Percentiles rank a stretch among this genome's conserved stretches.
Conservation (phyloP, 2,329 filamentous ascomycete genomes). For the Dothidotthia symphoricarpi region DNA sequence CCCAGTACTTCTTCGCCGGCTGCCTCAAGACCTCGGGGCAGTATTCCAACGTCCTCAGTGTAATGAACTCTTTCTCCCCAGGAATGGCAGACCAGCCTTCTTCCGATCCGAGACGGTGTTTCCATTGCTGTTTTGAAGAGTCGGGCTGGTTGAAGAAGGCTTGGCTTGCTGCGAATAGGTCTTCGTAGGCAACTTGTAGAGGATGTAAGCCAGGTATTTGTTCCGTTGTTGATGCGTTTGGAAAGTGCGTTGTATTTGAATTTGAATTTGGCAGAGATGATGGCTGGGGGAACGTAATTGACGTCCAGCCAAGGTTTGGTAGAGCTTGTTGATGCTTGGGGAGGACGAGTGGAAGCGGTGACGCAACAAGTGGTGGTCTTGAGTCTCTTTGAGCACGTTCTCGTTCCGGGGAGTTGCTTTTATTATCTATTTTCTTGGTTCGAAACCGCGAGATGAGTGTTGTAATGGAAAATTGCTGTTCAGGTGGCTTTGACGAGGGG, state of each 20-base stretch:
- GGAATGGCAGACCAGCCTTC: conserved; percentile 39
- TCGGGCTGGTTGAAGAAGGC: conserved; percentile 32
- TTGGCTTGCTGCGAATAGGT: conserved; percentile 32
- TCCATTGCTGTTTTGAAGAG: conserved; percentile 30
- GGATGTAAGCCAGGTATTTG: conserved; percentile 21
- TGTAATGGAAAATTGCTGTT: conserved; percentile 26
- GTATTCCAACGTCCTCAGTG: conserved; percentile 31
- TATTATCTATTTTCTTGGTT: conserved; percentile 11
- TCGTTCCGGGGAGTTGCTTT: not conserved
- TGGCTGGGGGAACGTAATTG: conserved; percentile 31
- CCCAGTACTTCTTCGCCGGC: conserved; percentile 36
- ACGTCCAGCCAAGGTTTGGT: conserved; percentile 38
- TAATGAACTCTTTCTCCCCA: conserved; percentile 44
- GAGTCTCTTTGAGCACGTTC: conserved; percentile 8
- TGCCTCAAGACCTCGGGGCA: conserved; percentile 33
- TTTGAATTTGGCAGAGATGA: conserved; percentile 1
- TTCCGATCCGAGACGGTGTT: conserved; percentile 35
- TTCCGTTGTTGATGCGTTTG: not conserved
- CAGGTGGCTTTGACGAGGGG: conserved; percentile 11
- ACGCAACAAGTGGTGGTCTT: conserved; percentile 21
- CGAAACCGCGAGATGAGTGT: conserved; percentile 31
- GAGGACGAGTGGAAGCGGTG: conserved; percentile 33
- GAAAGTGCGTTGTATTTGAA: not conserved
- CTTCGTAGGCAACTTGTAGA: conserved; percentile 29
- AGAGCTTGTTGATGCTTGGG: conserved; percentile 34